phyloP scores from a whole-genome alignment of 2,329 filamentous ascomycete genomes.

The Lecanicillium sp. region DNA sequence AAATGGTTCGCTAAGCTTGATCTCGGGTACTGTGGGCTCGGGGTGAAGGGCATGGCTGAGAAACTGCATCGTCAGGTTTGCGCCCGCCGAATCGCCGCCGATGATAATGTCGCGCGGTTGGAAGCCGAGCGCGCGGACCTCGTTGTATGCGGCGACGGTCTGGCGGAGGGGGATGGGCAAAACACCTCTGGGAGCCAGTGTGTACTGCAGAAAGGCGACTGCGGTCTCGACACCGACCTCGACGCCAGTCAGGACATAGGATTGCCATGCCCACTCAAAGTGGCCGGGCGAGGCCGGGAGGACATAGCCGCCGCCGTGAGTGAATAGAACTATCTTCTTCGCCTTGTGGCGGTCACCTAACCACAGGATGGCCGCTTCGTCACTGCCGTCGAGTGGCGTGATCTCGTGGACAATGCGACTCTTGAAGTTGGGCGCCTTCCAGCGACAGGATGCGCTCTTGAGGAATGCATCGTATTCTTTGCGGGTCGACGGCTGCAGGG shows the following conservation, averaged over 20 bases:
- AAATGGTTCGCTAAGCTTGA: constrained; percentile 21
- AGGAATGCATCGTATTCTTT: constrained; percentile 21
- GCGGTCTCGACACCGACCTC: constrained; percentile 21
- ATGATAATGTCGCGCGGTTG: constrained; percentile 26
- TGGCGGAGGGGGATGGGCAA: constrained; percentile 29
- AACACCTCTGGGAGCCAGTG: constrained; percentile 24
- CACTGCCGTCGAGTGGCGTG: constrained; percentile 16
- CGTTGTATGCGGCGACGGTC: constrained; percentile 25
- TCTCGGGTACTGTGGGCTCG: constrained; percentile 16
- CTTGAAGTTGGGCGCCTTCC: constrained; percentile 12
- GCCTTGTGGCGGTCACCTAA: constrained; percentile 23
- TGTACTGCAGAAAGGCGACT: constrained; percentile 31
- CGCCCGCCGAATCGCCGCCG: constrained; percentile 30
- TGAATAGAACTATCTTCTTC: constrained; percentile 24
- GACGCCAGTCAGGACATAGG: constrained; percentile 19
- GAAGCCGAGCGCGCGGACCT: constrained; percentile 26
- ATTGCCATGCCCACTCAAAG: constrained; percentile 23
- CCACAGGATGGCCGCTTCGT: constrained; percentile 22
- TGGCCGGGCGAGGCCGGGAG: constrained; percentile 20
- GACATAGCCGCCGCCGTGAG: constrained; percentile 26
- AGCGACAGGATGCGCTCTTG: constrained; percentile 15
- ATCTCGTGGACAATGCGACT: constrained; percentile 17
- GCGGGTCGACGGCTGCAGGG: constrained; percentile 16
- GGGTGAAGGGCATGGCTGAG: constrained; percentile 26
- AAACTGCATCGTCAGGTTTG: constrained; percentile 26